Evolutionary conservation across 2,329 filamentous ascomycete species (phyloP).

Genomic region (Incumbomyces delicatus): DNA sequence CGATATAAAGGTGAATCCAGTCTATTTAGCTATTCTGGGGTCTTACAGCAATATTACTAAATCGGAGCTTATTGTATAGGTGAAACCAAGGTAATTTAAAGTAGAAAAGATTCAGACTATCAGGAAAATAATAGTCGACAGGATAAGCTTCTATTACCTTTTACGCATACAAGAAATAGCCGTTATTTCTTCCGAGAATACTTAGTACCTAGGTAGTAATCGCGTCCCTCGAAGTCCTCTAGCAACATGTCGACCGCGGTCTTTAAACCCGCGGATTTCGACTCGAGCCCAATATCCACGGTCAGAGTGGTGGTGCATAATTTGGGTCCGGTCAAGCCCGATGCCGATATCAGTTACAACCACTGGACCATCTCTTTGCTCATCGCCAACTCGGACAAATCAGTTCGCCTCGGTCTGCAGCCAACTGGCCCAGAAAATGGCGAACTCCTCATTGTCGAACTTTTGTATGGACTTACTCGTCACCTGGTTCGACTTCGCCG

Average conservation of each 20-base stretch:
- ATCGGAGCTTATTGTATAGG: no score
- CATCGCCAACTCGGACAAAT: not conserved
- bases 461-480: not conserved
- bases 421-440: not conserved
- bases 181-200: no score
- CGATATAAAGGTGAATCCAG: no score
- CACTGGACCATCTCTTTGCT: constrained; percentile 1
- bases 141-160: no score
- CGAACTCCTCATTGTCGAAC: not conserved
- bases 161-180: no score
- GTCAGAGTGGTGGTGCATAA: constrained; percentile 2
- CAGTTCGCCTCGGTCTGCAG: not conserved
- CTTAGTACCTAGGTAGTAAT: no score
- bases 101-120: no score
- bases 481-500: not conserved
- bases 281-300: not conserved
- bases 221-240: no score
- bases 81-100: no score
- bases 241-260: not conserved
- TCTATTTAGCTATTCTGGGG: no score
- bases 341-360: constrained; percentile 1
- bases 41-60: no score
- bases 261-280: not conserved
- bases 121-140: no score
- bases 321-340: not conserved